Percentiles rank a stretch among this genome's conserved stretches.
Conservation (phyloP, 1,284 basidiomycete species). For the Fomitopsis pinicola region DNA sequence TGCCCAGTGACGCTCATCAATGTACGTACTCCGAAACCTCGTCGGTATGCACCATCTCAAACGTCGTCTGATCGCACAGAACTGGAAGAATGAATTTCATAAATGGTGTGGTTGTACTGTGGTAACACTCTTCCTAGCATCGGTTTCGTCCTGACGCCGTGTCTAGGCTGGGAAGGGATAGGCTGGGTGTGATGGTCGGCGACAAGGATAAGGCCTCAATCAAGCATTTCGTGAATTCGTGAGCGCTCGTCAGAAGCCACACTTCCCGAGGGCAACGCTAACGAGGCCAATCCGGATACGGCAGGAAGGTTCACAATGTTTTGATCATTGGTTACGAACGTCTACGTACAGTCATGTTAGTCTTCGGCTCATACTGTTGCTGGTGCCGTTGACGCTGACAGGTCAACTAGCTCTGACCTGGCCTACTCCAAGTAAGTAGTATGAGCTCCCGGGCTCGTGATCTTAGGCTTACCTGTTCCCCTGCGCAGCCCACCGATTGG, state of each 20-base stretch:
- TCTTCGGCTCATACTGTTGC: constrained; percentile 1
- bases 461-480: neutral
- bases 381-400: neutral
- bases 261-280: neutral
- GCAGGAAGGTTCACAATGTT: constrained; percentile 75
- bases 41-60: neutral
- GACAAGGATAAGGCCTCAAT: constrained; percentile 74
- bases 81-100: constrained; percentile 94
- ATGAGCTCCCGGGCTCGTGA: neutral
- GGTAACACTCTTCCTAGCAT: neutral
- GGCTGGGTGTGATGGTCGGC: constrained; percentile 75
- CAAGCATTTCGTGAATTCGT: constrained; percentile 75
- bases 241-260: constrained; percentile 17
- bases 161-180: constrained; percentile 71
- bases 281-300: constrained; percentile 5
- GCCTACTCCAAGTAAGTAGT: constrained; percentile 51
- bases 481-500: constrained; percentile 77
- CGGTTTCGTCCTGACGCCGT: neutral
- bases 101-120: constrained; percentile 65
- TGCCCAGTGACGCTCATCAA: constrained; percentile 92
- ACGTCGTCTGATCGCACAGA: constrained; percentile 42
- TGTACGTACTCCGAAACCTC: constrained; percentile 35
- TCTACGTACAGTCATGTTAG: constrained; percentile 75
- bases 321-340: constrained; percentile 96
- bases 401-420: constrained; percentile 47